Conservation (phyloP, 495 filamentous ascomycete genomes). For the Aspergillus wentii region DNA sequence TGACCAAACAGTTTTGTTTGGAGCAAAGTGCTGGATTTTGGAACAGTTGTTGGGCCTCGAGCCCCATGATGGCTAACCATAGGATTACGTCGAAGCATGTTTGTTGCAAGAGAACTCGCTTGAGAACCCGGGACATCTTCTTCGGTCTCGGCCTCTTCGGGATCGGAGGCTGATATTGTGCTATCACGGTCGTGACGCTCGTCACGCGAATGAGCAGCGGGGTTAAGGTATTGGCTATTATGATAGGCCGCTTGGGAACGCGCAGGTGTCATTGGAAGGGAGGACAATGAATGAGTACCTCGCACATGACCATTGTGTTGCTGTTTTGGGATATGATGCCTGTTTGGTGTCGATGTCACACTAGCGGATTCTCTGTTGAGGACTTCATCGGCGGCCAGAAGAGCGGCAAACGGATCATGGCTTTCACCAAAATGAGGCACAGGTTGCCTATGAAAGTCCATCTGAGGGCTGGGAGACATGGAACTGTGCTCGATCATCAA, state of each 20-base stretch:
- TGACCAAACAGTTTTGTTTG: conserved; percentile 68
- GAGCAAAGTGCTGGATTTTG: conserved; percentile 39
- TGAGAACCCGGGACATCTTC: conserved; percentile 54
- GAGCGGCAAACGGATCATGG: conserved; percentile 62
- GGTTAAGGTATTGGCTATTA: conserved; percentile 50
- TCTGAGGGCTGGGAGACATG: conserved; percentile 35
- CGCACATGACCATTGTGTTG: conserved; percentile 55
- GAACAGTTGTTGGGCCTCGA: conserved; percentile 16
- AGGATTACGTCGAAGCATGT: conserved; percentile 45
- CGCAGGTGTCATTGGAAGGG: conserved; percentile 71
- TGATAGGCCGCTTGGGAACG: conserved; percentile 35
- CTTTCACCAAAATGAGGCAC: conserved; percentile 44
- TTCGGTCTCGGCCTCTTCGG: conserved; percentile 51
- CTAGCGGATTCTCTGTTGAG: conserved; percentile 69
- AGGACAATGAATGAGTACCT: conserved; percentile 71
- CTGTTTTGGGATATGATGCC: conserved; percentile 38
- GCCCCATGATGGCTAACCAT: conserved; percentile 15
- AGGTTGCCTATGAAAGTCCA: conserved; percentile 41
- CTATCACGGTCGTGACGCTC: conserved; percentile 68
- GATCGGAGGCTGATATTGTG: conserved; percentile 82
- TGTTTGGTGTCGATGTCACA: conserved; percentile 58
- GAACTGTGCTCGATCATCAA: conserved; percentile 55
- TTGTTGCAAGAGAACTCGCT: conserved; percentile 45
- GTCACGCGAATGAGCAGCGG: conserved; percentile 49
- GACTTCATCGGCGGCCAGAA: conserved; percentile 69